phyloP scores from a whole-genome alignment of 139 green algal species.

The Yamagishiella unicocca region DNA sequence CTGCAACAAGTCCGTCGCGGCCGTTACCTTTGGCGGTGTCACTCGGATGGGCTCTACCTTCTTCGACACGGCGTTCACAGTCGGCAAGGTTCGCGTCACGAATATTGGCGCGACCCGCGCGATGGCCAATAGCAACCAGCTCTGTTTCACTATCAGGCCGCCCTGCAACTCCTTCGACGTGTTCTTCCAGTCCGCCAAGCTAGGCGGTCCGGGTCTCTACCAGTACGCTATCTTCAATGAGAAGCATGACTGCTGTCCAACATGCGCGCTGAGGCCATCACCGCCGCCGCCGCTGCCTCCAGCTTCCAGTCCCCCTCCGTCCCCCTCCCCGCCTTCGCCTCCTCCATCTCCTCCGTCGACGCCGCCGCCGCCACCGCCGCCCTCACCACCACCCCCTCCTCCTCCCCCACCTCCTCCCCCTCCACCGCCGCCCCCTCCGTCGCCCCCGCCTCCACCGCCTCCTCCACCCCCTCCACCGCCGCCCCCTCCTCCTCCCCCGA shows the following conservation, averaged over 20 bases:
- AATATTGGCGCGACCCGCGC: background rate
- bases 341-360: background rate
- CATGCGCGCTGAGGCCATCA: conserved; percentile 7
- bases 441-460: background rate
- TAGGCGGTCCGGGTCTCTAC: conserved; percentile 14
- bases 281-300: background rate
- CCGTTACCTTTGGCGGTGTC: background rate
- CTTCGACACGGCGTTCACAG: conserved; percentile 8
- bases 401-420: conserved; percentile 24
- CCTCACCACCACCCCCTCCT: background rate
- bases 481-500: conserved; percentile 12
- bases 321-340: background rate
- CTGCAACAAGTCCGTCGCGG: background rate
- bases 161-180: conserved; percentile 25
- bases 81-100: conserved; percentile 35
- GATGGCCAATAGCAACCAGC: background rate
- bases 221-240: conserved; percentile 27
- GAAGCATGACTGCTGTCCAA: conserved; percentile 39
- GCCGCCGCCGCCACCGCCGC: background rate
- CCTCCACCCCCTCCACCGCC: background rate
- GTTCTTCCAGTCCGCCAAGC: conserved; percentile 19
- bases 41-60: background rate
- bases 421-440: conserved; percentile 1
- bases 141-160: conserved; percentile 23
- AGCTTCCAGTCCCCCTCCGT: background rate